A percentile compares a stretch with the other conserved stretches of the same genome.
phyloP scores from a whole-genome alignment of 306 rosid species.

The Medicago lupulina region DNA sequence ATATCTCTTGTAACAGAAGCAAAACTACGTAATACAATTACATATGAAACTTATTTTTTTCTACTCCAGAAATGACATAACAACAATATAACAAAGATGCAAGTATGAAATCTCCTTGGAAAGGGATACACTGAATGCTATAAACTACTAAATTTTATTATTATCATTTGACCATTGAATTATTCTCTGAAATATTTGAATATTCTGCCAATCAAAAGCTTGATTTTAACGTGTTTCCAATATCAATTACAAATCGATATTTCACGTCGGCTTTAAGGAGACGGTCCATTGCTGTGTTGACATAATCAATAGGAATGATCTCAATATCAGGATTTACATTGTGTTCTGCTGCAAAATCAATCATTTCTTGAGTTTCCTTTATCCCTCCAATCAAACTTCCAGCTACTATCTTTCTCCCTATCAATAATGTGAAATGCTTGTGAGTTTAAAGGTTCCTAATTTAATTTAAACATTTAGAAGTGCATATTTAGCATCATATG shows the following conservation, averaged over 20 bases:
- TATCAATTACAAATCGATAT: not conserved
- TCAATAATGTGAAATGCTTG: not conserved
- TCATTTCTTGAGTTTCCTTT: not conserved
- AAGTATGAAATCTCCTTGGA: no score
- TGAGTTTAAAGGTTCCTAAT: no score
- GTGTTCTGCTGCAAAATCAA: not conserved
- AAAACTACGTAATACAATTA: no score
- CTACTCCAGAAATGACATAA: no score
- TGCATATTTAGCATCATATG: not conserved
- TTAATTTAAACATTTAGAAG: not conserved
- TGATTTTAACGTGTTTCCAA: not conserved
- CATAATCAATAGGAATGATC: not conserved
- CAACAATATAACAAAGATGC: no score
- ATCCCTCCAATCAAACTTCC: not conserved
- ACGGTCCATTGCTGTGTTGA: not conserved
- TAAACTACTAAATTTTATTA: not conserved
- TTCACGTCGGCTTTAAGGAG: not conserved
- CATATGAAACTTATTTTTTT: no score
- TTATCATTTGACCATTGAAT: not conserved
- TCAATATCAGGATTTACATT: not conserved
- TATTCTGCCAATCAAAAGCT: not conserved
- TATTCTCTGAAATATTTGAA: not conserved
- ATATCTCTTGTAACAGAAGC: no score
- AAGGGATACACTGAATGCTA: not conserved
- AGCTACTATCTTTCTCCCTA: not conserved